Conservation (phyloP, 1,284 basidiomycete genomes). For the Irpex rosettiformis region DNA sequence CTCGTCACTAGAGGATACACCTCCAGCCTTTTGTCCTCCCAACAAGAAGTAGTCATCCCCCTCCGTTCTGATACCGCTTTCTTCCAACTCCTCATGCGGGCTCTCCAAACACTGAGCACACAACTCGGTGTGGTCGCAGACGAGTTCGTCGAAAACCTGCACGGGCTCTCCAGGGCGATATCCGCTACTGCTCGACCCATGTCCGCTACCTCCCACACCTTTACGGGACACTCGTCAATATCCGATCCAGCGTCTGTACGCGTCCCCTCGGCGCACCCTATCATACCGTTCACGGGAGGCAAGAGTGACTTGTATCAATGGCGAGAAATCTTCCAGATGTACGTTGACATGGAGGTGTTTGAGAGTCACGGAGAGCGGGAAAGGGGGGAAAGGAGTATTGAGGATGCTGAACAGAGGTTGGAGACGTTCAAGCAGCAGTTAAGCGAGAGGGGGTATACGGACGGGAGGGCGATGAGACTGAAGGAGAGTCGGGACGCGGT, state of each 20-base stretch:
- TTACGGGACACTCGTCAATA: slow-evolving; percentile 46
- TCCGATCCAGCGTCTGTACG: slow-evolving; percentile 36
- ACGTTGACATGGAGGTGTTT: slow-evolving; percentile 87
- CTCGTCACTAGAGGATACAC: neutral
- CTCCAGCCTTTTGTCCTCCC: neutral
- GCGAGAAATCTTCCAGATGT: slow-evolving; percentile 89
- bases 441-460: slow-evolving; percentile 56
- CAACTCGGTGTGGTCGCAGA: slow-evolving; percentile 62
- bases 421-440: slow-evolving; percentile 70
- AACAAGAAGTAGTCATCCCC: slow-evolving; percentile 73
- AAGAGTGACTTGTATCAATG: slow-evolving; percentile 85
- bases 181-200: slow-evolving; percentile 58
- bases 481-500: slow-evolving; percentile 66
- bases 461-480: slow-evolving; percentile 56
- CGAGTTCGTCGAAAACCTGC: slow-evolving; percentile 63
- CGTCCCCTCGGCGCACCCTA: slow-evolving; percentile 14
- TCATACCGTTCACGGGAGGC: slow-evolving; percentile 16
- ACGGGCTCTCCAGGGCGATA: slow-evolving; percentile 57
- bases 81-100: slow-evolving; percentile 73
- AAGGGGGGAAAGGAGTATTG: slow-evolving; percentile 70
- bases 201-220: slow-evolving; percentile 39
- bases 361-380: slow-evolving; percentile 73
- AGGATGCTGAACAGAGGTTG: slow-evolving; percentile 75
- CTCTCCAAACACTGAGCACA: slow-evolving; percentile 66
- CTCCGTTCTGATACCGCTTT: slow-evolving; percentile 82